Percentiles rank a stretch among this genome's conserved stretches.
These are phyloP conservation scores for Cajanus cajan DNA, from an alignment of 306 rosid genomes.

Conservation along the genomic window DNA sequence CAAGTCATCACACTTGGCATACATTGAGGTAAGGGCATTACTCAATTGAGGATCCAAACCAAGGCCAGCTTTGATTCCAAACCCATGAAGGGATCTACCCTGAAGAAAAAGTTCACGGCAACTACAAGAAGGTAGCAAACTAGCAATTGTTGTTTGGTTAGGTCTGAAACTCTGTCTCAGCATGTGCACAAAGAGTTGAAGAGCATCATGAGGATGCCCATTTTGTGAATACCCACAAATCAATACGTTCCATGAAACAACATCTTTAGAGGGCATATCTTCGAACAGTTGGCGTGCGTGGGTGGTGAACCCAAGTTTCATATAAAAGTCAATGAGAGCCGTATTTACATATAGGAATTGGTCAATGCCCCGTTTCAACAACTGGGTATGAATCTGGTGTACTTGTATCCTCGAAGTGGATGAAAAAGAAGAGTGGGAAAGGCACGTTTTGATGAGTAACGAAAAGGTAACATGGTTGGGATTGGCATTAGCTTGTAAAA, in stretches of 20 bases:
- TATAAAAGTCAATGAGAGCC: constrained; percentile 50
- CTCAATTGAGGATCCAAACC: constrained; percentile 31
- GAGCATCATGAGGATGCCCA: constrained; percentile 26
- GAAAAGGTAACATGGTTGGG: constrained; percentile 59
- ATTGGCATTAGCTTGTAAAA: constrained; percentile 30
- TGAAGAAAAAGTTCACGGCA: constrained; percentile 18
- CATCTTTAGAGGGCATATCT: constrained; percentile 58
- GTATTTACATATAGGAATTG: constrained; percentile 57
- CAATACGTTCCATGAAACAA: constrained; percentile 74
- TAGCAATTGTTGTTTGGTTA: constrained; percentile 36
- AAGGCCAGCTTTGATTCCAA: constrained; percentile 38
- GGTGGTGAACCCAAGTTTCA: constrained; percentile 51
- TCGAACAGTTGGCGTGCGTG: constrained; percentile 65
- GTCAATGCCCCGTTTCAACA: constrained; percentile 44
- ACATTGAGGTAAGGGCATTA: constrained; percentile 65
- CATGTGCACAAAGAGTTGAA: constrained; percentile 35
- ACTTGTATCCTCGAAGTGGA: constrained; percentile 29
- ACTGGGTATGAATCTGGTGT: constrained; percentile 56
- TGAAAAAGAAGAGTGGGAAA: constrained; percentile 39
- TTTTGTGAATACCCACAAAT: constrained; percentile 64
- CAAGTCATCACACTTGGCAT: constrained; percentile 67
- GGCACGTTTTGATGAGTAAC: constrained; percentile 56
- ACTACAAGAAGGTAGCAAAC: constrained; percentile 38
- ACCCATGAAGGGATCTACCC: constrained; percentile 41
- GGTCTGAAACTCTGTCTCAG: constrained; percentile 32